These are phyloP conservation scores for Vitis hybrid DNA, from an alignment of 177 flowering plant species.

Conservation along the genomic window DNA sequence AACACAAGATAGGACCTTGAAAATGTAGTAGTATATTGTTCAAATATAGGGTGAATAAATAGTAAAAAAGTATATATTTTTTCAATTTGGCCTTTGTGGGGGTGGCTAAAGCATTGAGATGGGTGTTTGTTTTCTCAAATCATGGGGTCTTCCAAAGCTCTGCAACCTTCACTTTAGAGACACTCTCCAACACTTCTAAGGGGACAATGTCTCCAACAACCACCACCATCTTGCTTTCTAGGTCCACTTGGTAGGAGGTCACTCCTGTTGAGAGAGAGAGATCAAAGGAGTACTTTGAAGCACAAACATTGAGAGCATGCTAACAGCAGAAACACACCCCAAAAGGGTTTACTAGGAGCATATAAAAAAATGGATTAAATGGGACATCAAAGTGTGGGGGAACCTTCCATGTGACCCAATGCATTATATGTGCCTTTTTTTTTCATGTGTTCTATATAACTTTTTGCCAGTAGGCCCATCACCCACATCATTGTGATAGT, in stretches of 20 bases:
- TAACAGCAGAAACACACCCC: background rate
- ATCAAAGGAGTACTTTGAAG: background rate
- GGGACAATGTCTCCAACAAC: slow-evolving; percentile 82
- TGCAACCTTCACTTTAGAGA: slow-evolving; percentile 72
- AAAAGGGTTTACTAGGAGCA: no score
- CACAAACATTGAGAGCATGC: background rate
- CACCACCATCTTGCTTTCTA: slow-evolving; percentile 84
- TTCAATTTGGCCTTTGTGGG: background rate
- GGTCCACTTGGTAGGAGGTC: slow-evolving; percentile 70
- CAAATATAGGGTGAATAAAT: no score
- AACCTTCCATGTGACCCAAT: no score
- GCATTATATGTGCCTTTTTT: no score
- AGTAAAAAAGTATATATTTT: background rate
- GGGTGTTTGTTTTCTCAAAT: background rate
- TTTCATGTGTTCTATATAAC: no score
- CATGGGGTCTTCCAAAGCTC: slow-evolving; percentile 55
- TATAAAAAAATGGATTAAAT: no score
- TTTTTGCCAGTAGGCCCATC: no score
- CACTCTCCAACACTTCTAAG: slow-evolving; percentile 78
- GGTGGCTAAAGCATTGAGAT: background rate
- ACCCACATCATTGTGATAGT: no score
- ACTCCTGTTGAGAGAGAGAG: slow-evolving; percentile 52
- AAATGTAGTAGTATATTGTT: no score
- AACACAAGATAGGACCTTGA: no score
- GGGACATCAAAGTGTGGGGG: no score